phyloP scores from a whole-genome alignment of 2,329 filamentous ascomycete genomes.

The Zasmidium angulare region DNA sequence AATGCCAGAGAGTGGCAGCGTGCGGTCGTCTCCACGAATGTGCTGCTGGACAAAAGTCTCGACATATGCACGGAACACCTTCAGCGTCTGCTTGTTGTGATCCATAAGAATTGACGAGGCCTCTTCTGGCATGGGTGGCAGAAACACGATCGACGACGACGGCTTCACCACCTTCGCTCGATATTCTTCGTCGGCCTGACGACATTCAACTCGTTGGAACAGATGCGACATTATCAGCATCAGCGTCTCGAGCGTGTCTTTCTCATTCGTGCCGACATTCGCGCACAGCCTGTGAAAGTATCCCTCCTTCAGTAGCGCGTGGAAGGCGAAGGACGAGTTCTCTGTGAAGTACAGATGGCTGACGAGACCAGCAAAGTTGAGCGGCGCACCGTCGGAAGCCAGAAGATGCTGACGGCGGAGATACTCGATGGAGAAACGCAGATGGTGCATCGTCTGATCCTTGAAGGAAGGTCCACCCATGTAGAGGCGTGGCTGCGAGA shows the following conservation, averaged over 20 bases:
- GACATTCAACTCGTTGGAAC: slow-evolving; percentile 61
- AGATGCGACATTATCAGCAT: slow-evolving; percentile 70
- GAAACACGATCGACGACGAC: slow-evolving; percentile 63
- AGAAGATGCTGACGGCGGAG: slow-evolving; percentile 68
- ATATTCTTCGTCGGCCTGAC: slow-evolving; percentile 49
- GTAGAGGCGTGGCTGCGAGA: slow-evolving; percentile 69
- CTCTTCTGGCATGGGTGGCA: slow-evolving; percentile 61
- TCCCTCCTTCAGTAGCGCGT: slow-evolving; percentile 68
- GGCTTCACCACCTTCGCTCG: slow-evolving; percentile 52
- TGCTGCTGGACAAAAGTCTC: slow-evolving; percentile 68
- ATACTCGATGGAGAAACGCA: slow-evolving; percentile 80
- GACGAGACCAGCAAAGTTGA: slow-evolving; percentile 71
- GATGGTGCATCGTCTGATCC: slow-evolving; percentile 70
- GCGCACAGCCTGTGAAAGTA: slow-evolving; percentile 68
- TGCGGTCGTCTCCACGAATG: slow-evolving; percentile 53
- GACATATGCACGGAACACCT: slow-evolving; percentile 68
- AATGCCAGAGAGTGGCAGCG: slow-evolving; percentile 60
- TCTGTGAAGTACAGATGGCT: slow-evolving; percentile 76
- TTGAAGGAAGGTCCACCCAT: slow-evolving; percentile 68
- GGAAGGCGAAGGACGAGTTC: slow-evolving; percentile 73
- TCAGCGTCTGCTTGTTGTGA: slow-evolving; percentile 66
- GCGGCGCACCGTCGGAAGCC: slow-evolving; percentile 58
- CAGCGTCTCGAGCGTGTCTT: slow-evolving; percentile 56
- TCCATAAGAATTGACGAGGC: slow-evolving; percentile 57
- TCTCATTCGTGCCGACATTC: slow-evolving; percentile 52